phyloP scores from a whole-genome alignment of 352 stramenopile genomes.

The Albugo laibachii region DNA sequence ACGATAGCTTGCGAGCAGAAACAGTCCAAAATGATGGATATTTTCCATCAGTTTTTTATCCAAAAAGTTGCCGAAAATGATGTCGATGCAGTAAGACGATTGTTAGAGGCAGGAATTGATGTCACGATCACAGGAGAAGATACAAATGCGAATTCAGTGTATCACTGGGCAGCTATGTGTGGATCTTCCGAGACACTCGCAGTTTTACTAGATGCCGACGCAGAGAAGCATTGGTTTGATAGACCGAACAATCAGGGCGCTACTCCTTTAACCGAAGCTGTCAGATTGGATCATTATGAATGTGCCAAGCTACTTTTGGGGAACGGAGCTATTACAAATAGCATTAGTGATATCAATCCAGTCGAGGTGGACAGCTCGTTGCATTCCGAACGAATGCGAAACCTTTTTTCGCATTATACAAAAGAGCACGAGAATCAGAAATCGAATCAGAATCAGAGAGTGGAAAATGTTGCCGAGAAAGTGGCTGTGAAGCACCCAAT shows the following conservation, averaged over 20 bases:
- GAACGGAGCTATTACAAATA: conserved; percentile 17
- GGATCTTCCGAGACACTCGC: conserved; percentile 30
- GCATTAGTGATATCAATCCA: no score
- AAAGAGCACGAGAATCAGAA: background rate
- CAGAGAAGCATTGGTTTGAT: conserved; percentile 23
- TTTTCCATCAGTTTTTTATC: conserved; percentile 77
- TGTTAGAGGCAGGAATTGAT: conserved; percentile 41
- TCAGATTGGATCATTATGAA: conserved; percentile 25
- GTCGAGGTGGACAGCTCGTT: no score
- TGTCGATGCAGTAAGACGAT: conserved; percentile 23
- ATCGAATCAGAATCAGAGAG: background rate
- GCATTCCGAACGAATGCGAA: no score
- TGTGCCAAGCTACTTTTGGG: conserved; percentile 30
- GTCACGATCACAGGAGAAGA: conserved; percentile 26
- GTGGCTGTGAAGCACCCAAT: background rate
- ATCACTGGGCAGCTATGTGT: conserved; percentile 68
- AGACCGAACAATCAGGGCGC: conserved; percentile 40
- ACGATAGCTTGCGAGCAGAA: conserved; percentile 34
- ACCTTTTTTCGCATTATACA: background rate
- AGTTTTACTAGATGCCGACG: conserved; percentile 19
- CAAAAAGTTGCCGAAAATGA: conserved; percentile 59
- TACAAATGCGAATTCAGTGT: conserved; percentile 27
- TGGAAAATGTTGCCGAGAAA: background rate
- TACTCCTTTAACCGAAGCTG: conserved; percentile 58
- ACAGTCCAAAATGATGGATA: conserved; percentile 35